Base-by-base conservation (phyloP, 352 stramenopile genomes). In the Globisporangium spiculum region DNA sequence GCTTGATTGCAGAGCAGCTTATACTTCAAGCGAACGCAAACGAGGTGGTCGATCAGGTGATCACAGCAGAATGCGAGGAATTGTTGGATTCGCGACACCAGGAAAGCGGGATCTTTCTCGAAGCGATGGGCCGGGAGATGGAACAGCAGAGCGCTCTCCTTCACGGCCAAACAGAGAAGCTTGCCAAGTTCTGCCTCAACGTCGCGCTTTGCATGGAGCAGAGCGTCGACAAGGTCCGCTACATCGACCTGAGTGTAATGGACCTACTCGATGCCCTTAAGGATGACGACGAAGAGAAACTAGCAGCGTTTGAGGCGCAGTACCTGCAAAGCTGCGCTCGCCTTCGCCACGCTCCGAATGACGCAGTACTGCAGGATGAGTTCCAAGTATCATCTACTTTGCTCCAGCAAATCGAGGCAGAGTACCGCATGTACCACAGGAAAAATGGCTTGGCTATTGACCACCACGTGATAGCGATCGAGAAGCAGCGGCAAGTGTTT, bases 251-350 rank as follows among this genome's bases (percentile, higher is more conserved):
- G 30, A 93, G 80, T 32, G 81, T 82, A n/a, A 73, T 93, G 67
- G 83, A 90, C 69, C 68, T 91, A n/a, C 80, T 92, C 0, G 77
- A 92, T 16, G 81, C 76, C 16, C 84, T 96, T 34, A 89, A 95
- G 63, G 76, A 93, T 26, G 78, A 76, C n/a, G 67, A 93, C 55
- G 81, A 96, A 46, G 75, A 92, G 4, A 52, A 56, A 10, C 61
- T 84, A 16, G 66, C 60, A n/a, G 67, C 67, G 1, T 46, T 88
- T 3, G 90, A 97, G 57, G 72, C 32, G 0, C 63, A 71, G 30
- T 93, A 94, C 50, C 48, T 58, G 3, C 64, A 77, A 3, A 81
- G 71, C 32, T 89, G 79, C 26, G 75, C 86, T 27, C 73, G 72
- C 1, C 67, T 97, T 27, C 86, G 90, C 20, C 90, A 97, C 62